Conservation (phyloP, 345 rosid species). For the Citrus trifoliata region DNA sequence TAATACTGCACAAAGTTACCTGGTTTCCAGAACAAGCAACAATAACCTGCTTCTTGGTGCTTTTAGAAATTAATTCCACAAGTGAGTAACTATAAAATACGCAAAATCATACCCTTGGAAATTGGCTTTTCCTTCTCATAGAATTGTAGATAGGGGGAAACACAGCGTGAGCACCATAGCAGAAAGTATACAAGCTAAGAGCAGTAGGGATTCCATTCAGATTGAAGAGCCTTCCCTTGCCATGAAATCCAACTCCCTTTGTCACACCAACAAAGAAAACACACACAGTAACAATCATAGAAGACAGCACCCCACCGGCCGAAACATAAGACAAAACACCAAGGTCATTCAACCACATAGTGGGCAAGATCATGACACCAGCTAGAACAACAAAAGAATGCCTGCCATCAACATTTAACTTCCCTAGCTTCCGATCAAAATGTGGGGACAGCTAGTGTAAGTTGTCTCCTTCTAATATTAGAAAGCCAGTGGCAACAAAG, state of each 20-base stretch:
- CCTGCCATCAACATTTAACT: constrained; percentile 24
- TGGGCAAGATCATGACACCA: constrained; percentile 33
- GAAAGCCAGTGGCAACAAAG: constrained; percentile 42
- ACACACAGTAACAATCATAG: constrained; percentile 31
- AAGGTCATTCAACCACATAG: constrained; percentile 37
- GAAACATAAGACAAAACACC: constrained; percentile 45
- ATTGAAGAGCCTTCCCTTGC: constrained; percentile 28
- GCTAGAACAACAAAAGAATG: constrained; percentile 32
- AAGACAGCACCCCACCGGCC: constrained; percentile 42
- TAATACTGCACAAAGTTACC: no score
- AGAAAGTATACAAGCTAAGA: constrained; percentile 39
- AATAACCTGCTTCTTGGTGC: no score
- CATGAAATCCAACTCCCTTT: constrained; percentile 31
- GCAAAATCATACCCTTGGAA: constrained; percentile 25
- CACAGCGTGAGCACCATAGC: constrained; percentile 43
- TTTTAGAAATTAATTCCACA: no score
- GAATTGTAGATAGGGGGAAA: constrained; percentile 50
- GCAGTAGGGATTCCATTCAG: constrained; percentile 41
- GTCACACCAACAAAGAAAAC: constrained; percentile 34
- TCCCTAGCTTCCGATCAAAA: constrained; percentile 26
- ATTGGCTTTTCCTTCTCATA: constrained; percentile 39
- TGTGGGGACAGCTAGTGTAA: constrained; percentile 37
- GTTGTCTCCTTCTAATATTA: constrained; percentile 49
- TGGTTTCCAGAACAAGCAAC: no score
- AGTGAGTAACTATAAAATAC: no score